Percentiles rank a stretch among this genome's conserved stretches.
Evolutionary conservation across 2,329 filamentous ascomycete species (phyloP).

Genomic region (Nannizziopsis arthrosporioides): DNA sequence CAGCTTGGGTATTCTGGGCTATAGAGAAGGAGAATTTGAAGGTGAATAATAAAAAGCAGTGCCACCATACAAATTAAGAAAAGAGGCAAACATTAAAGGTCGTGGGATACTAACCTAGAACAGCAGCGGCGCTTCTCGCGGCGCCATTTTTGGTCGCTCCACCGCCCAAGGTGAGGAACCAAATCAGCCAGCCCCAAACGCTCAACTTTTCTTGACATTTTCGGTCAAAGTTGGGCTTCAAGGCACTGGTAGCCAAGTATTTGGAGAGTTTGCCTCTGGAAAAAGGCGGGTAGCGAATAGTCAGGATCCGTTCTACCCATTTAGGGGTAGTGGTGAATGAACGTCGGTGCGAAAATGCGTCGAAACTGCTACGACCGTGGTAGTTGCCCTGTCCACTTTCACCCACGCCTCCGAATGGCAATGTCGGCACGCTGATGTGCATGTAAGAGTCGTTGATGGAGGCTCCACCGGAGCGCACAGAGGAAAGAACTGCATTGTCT

Average conservation of each 20-base stretch:
- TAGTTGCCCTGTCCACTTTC: constrained; percentile 66
- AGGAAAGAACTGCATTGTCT: constrained; percentile 42
- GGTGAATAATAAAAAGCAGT: too few species aligned
- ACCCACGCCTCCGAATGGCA: constrained; percentile 75
- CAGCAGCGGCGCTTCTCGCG: constrained; percentile 26
- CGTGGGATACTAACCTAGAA: constrained; percentile 30
- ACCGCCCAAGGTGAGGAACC: constrained; percentile 32
- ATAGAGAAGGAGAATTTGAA: too few species aligned
- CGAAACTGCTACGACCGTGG: constrained; percentile 59
- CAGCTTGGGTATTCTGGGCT: too few species aligned
- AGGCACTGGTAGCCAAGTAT: constrained; percentile 39
- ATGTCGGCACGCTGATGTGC: constrained; percentile 57
- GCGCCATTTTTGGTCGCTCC: constrained; percentile 29
- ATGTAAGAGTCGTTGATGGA: constrained; percentile 50
- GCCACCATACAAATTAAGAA: background rate
- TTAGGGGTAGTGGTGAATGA: constrained; percentile 47
- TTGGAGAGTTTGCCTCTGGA: constrained; percentile 44
- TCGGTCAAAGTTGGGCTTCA: constrained; percentile 51
- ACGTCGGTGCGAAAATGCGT: constrained; percentile 50
- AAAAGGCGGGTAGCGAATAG: constrained; percentile 51
- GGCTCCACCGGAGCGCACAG: constrained; percentile 57
- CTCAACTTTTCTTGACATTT: constrained; percentile 35
- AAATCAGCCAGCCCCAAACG: constrained; percentile 30
- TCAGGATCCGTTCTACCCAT: constrained; percentile 49
- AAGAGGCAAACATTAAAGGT: constrained; percentile 1